Conservation (phyloP, 108 stramenopile genomes). For the Cylindrotheca fusiformis region DNA sequence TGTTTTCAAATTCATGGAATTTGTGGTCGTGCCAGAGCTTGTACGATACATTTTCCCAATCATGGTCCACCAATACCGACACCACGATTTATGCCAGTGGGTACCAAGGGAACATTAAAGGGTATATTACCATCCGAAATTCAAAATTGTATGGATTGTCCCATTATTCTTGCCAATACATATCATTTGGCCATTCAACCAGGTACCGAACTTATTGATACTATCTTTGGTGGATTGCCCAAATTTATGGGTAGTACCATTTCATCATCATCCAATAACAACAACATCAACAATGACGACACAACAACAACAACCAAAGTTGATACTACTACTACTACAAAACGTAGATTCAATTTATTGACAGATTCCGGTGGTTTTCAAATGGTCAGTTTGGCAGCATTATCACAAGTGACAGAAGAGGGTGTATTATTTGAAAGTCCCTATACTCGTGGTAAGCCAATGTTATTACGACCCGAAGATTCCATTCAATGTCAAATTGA, state of each 20-base stretch:
- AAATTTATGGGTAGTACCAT: constrained; percentile 81
- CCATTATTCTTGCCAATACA: constrained; percentile 95
- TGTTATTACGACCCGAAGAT: constrained; percentile 95
- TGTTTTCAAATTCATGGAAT: constrained; percentile 70
- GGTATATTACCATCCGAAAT: constrained; percentile 82
- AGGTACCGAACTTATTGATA: constrained; percentile 74
- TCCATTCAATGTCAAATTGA: constrained; percentile 90
- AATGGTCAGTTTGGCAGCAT: constrained; percentile 93
- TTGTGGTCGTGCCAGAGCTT: constrained; percentile 65
- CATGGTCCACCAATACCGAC: constrained; percentile 62
- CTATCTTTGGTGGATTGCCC: constrained; percentile 85
- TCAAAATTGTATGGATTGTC: constrained; percentile 57
- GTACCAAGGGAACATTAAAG: constrained; percentile 97
- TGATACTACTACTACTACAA: neutral
- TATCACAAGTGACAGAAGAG: constrained; percentile 94
- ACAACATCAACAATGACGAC: neutral
- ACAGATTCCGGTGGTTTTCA: constrained; percentile 99
- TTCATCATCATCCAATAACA: neutral
- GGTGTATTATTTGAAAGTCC: constrained; percentile 95
- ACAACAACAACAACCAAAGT: neutral
- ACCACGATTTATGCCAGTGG: constrained; percentile 99
- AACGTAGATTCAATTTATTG: constrained; percentile 52
- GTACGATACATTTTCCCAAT: constrained; percentile 71
- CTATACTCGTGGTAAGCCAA: constrained; percentile 31
- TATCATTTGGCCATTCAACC: constrained; percentile 97